Conservation (phyloP, 75 land plant genomes). For the Azolla pinnata region DNA sequence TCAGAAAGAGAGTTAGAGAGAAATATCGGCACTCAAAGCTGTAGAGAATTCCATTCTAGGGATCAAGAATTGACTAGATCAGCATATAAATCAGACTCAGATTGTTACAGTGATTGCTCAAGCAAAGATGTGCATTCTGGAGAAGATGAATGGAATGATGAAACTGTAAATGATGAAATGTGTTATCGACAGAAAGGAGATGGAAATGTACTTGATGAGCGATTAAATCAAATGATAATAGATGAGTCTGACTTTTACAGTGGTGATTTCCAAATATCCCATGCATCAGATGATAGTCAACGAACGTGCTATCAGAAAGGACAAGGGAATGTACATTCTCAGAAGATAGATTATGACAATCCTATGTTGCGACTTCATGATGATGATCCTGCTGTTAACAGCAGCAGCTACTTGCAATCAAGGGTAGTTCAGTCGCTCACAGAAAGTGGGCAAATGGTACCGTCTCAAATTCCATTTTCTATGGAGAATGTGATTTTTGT, state of each 20-base stretch:
- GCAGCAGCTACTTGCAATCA: not conserved
- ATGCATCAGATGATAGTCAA: not conserved
- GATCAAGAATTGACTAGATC: constrained; percentile 16
- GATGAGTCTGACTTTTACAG: not conserved
- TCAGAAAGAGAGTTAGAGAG: constrained; percentile 17
- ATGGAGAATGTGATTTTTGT: not conserved
- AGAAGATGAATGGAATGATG: constrained; percentile 17
- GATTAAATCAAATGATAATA: not conserved
- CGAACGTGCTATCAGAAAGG: not conserved
- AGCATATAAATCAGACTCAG: constrained; percentile 18
- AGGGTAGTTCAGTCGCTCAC: not conserved
- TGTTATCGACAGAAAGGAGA: not conserved
- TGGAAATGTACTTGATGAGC: not conserved
- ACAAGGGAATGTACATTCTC: not conserved
- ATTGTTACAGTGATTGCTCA: constrained; percentile 21
- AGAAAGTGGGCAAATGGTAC: not conserved
- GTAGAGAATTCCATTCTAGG: not conserved
- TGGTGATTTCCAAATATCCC: not conserved
- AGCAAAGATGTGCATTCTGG: constrained; percentile 14
- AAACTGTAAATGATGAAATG: constrained; percentile 5
- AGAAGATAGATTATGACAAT: constrained; percentile 6
- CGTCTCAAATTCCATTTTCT: not conserved
- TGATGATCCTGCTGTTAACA: constrained; percentile 15
- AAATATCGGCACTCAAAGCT: too few relatives aligned
- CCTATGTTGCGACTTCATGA: constrained; percentile 21